Base-by-base conservation (phyloP, 495 filamentous ascomycete genomes). In the Collariella sp. region DNA sequence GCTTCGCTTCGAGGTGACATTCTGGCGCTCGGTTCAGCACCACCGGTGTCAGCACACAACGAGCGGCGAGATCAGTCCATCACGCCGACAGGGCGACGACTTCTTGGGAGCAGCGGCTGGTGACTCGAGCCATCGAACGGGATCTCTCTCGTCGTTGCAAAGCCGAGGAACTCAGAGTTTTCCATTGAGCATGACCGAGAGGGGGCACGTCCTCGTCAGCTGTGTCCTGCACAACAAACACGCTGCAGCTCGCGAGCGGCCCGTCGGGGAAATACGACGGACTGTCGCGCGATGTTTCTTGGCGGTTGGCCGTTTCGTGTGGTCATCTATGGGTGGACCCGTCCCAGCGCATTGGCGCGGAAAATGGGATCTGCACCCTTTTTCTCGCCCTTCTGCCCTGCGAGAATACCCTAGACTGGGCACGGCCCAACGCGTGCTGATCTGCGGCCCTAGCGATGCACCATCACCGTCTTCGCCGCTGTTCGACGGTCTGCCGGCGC, bases 321-420 rank as follows among this genome's bases (percentile, higher is more conserved):
- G n/a, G 1, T 38, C 12, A 5, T 5, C 5, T n/a, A 29, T 9
- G 44, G n/a, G 18, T 22, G 18, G 29, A 35, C 12, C 38, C 7
- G 36, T 16, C 3, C 24, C 38, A 18, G 20, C 16, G 50, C 50
- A 52, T 53, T 39, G 50, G 42, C 9, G 36, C 31, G 33, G 41
- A 38, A 42, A 53, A 53, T 53, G 50, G 18, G 50, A 52, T 45
- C 33, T 45, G 19, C 50, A 22, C 7, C 7, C 5, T 35, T n/a
- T n/a, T n/a, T n/a, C n/a, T n/a, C n/a, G n/a, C n/a, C n/a, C n/a
- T 31, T 4, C 20, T 44, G 49, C 50, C 50, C 39, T 52, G 39
- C 22, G n/a, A 29, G 46, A 13, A 15, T 19, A 12, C 9, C 18
- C 12, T 13, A 13, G 34, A n/a, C 9, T 9, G 22, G 15, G 35